Evolutionary conservation across 2,329 filamentous ascomycete species (phyloP), one percentile per base, ranked within the genome.

Genomic region (Arthrobotrys iridis): DNA sequence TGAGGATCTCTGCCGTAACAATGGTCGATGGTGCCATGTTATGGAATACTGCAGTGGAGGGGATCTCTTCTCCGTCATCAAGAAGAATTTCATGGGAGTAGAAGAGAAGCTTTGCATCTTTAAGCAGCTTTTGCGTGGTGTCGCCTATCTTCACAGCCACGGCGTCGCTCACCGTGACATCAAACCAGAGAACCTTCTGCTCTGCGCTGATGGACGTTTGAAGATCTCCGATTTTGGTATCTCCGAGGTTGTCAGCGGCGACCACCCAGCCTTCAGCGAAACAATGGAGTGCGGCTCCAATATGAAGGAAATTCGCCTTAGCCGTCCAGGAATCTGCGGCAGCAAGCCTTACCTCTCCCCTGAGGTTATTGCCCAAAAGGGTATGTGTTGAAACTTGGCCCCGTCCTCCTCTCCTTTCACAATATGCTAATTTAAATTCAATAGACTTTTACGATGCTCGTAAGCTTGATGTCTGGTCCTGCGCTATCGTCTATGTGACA

Each of bases 161-260:
- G 93, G 93, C 68, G 93, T 96, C 80, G 93, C 93, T 0, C 93
- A 96, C 82, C 90, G 93, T 55, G 93, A 97, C 79, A 91, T 96
- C 83, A 96, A 97, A 83, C 86, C 93, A 8, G 93, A 96, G 81
- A 96, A 97, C 79, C 84, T 96, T 22, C 86, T 96, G 30, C 86
- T 97, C 73, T 91, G 89, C 50, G 89, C 88, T 78, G 88, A 93
- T 71, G 92, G 92, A 80, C 90, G 92, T 81, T 85, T 96, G 66
- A 96, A 96, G 83, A 93, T 97, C 73, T 93, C 92, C 57, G 93
- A 97, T 81, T 96, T 97, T 83, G 93, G 93, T 62, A 91, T 94
- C 11, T 93, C 92, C 0, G 92, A 95, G 81, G 91, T 96, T 15
- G 96, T 96, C 80, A 88, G 86, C 63, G 93, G 92, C 40, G 89